Conservation (phyloP, 352 stramenopile species). For the Phytophthora megakarya region DNA sequence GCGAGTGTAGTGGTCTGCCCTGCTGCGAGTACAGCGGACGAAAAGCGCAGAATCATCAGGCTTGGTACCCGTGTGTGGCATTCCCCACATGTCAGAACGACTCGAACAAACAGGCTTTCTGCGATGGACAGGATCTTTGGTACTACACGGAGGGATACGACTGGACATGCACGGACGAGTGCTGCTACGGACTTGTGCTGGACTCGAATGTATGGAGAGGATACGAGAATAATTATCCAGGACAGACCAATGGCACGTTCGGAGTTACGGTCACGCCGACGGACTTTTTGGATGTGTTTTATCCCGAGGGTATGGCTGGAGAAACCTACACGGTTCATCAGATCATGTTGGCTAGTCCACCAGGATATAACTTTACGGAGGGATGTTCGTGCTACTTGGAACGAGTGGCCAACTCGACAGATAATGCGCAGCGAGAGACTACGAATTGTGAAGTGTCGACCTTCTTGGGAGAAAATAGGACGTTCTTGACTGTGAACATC, state of each 20-base stretch:
- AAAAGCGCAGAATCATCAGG: conserved; percentile 67
- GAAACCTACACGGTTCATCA: conserved; percentile 70
- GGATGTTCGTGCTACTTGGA: conserved; percentile 51
- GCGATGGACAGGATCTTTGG: conserved; percentile 52
- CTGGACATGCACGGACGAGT: conserved; percentile 74
- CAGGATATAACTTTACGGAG: conserved; percentile 67
- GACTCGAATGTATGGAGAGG: conserved; percentile 80
- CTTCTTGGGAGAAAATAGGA: conserved; percentile 48
- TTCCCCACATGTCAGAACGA: conserved; percentile 81
- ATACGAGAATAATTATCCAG: conserved; percentile 56
- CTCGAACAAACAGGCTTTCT: conserved; percentile 68
- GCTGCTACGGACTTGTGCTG: conserved; percentile 67
- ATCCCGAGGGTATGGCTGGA: conserved; percentile 41
- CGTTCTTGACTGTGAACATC: conserved; percentile 76
- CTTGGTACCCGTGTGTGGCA: conserved; percentile 83
- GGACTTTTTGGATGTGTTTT: conserved; percentile 74
- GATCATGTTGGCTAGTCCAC: conserved; percentile 73
- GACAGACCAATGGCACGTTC: conserved; percentile 80
- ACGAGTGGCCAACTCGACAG: conserved; percentile 21
- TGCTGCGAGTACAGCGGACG: conserved; percentile 77
- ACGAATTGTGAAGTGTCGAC: conserved; percentile 56
- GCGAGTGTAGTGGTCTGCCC: conserved; percentile 76
- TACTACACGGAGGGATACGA: conserved; percentile 56
- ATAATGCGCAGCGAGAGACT: conserved; percentile 16
- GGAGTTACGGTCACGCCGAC: conserved; percentile 71